Evolutionary conservation across 371 early-diverging fungal genomes (phyloP).

Genomic region (Blakeslea trispora): DNA sequence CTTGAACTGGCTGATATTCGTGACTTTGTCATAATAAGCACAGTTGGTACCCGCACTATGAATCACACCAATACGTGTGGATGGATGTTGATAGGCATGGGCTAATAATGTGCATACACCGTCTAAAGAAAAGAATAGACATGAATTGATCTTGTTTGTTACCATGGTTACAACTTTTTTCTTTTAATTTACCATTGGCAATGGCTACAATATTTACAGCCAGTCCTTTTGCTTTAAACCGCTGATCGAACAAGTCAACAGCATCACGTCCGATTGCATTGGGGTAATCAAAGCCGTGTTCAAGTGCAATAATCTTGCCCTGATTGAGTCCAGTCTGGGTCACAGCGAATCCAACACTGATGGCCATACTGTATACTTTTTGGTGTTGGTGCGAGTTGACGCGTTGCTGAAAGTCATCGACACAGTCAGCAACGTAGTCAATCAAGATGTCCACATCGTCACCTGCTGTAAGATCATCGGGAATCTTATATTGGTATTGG

Average conservation of each 20-base stretch:
- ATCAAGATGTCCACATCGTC: slow-evolving; percentile 39
- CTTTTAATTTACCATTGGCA: slow-evolving; percentile 53
- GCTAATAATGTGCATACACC: slow-evolving; percentile 91
- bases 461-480: slow-evolving; percentile 76
- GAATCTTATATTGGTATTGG: slow-evolving; percentile 74
- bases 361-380: slow-evolving; percentile 37
- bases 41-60: slow-evolving; percentile 96
- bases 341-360: slow-evolving; percentile 50
- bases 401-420: slow-evolving; percentile 43
- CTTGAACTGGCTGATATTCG: slow-evolving; percentile 36
- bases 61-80: slow-evolving; percentile 87
- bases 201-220: slow-evolving; percentile 50
- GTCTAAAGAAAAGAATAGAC: slow-evolving; percentile 50
- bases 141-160: neutral
- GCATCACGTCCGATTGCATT: slow-evolving; percentile 46
- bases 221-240: slow-evolving; percentile 45
- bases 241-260: slow-evolving; percentile 39
- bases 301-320: slow-evolving; percentile 43
- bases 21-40: slow-evolving; percentile 68
- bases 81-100: slow-evolving; percentile 85
- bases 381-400: slow-evolving; percentile 30
- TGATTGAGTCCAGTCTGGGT: slow-evolving; percentile 44
- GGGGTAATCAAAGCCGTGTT: slow-evolving; percentile 48
- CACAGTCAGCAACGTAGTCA: slow-evolving; percentile 52
- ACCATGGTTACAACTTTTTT: no score